Percentiles rank a stretch among this genome's conserved stretches.
Evolutionary conservation across 805 yeast species (phyloP).

Genomic region (Candida bentonensis): DNA sequence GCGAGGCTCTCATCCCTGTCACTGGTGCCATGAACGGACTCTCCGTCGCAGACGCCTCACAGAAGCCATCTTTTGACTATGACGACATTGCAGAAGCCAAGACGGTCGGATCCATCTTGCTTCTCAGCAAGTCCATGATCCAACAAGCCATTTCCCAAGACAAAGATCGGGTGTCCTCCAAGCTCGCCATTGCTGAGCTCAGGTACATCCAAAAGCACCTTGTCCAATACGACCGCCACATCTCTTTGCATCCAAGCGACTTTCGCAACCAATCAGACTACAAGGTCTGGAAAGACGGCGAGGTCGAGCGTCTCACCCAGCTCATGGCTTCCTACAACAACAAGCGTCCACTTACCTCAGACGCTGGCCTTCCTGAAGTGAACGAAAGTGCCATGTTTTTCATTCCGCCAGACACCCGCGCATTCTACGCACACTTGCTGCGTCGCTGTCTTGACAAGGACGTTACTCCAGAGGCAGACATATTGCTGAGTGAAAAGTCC

Average conservation of each 20-base stretch:
- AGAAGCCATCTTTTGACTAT: conserved; percentile 37
- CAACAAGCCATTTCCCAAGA: conserved; percentile 39
- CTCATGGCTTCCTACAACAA: conserved; percentile 15
- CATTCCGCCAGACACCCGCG: conserved; percentile 28
- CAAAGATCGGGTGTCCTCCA: conserved; percentile 28
- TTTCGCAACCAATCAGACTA: conserved; percentile 25
- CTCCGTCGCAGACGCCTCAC: not conserved
- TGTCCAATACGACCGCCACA: conserved; percentile 18
- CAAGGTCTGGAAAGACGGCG: conserved; percentile 29
- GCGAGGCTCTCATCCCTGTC: not conserved
- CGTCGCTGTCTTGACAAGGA: conserved; percentile 27
- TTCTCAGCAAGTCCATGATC: conserved; percentile 31
- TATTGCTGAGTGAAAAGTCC: conserved; percentile 30
- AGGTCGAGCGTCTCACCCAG: conserved; percentile 20
- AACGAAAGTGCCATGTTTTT: conserved; percentile 17
- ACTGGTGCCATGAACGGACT: conserved; percentile 1
- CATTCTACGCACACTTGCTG: conserved; percentile 27
- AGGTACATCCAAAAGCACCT: conserved; percentile 11
- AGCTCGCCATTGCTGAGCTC: conserved; percentile 21
- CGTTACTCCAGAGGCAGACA: conserved; percentile 10
- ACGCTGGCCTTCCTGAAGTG: not conserved
- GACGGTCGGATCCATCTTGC: conserved; percentile 37
- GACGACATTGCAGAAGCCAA: conserved; percentile 40
- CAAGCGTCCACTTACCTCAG: not conserved
- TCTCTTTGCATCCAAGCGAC: conserved; percentile 21